phyloP scores from a whole-genome alignment of 2,329 filamentous ascomycete species.

The Mycosphaerelloides madeirae region DNA sequence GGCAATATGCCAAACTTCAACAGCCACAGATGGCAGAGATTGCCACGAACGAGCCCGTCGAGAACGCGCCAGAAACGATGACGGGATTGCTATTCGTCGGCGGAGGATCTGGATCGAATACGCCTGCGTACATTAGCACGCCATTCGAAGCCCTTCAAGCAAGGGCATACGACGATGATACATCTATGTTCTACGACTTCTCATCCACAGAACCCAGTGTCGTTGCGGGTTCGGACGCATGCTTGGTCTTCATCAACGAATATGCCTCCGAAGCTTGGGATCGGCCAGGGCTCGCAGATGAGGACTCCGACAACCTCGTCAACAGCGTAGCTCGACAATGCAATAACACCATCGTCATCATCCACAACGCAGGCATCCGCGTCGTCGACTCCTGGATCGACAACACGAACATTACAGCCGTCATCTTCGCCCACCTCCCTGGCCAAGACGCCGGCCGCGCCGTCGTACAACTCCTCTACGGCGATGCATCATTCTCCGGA shows the following conservation, averaged over 20 bases:
- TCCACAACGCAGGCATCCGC: slow-evolving; percentile 61
- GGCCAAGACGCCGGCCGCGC: slow-evolving; percentile 59
- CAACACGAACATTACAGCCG: slow-evolving; percentile 59
- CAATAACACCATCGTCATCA: slow-evolving; percentile 59
- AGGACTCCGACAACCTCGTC: slow-evolving; percentile 52
- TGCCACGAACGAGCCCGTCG: slow-evolving; percentile 31
- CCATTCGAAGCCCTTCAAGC: slow-evolving; percentile 35
- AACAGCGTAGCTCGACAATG: slow-evolving; percentile 55
- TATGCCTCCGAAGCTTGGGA: slow-evolving; percentile 37
- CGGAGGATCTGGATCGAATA: slow-evolving; percentile 33
- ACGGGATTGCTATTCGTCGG: slow-evolving; percentile 34
- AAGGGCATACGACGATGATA: slow-evolving; percentile 47
- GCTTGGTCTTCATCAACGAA: slow-evolving; percentile 60
- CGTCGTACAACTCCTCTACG: slow-evolving; percentile 55
- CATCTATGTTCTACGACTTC: slow-evolving; percentile 58
- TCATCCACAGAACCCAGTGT: slow-evolving; percentile 46
- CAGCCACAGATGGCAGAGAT: slow-evolving; percentile 22
- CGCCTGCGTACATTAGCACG: slow-evolving; percentile 31
- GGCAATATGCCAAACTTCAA: slow-evolving; percentile 21
- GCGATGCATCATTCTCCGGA: slow-evolving; percentile 53
- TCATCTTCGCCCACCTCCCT: slow-evolving; percentile 61
- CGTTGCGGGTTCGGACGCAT: slow-evolving; percentile 36
- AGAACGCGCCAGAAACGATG: slow-evolving; percentile 20
- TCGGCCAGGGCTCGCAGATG: slow-evolving; percentile 33
- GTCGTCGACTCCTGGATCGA: slow-evolving; percentile 59